Evolutionary conservation across 2,329 filamentous ascomycete genomes (phyloP), one percentile per base, ranked within the genome.

Genomic region (Fusarium torulosum): DNA sequence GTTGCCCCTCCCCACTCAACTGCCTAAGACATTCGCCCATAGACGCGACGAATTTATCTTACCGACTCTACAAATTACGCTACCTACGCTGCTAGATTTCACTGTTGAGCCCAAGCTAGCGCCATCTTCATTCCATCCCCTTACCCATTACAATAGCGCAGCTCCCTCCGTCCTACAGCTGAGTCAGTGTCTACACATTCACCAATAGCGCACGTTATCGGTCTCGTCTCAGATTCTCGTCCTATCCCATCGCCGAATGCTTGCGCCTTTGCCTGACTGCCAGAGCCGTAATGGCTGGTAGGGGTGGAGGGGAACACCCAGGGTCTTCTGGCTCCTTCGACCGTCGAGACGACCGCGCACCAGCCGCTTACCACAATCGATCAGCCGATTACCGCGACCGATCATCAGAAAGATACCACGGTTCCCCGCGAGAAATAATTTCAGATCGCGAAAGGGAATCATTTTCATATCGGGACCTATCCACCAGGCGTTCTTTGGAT

Each of bases 271-370:
- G 27, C 23, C 20, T 29, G 42, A 50, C 56, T 53, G 50, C 55
- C 47, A 60, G 61, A 64, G 68, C 68, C 66, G 54, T 44, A 20
- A 72, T 73, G 71, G 65, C 63, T 49, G 59, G 65, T 51, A 69
- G 65, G 63, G 17, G 35, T 37, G 7, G 9, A 17, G 35, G 9
- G 17, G 17, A 37, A 11, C 8, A 17, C 35, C 17, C 17, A n/a
- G 35, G 17, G 17, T 37, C 35, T n/a, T 37, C 35, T n/a, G 17
- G 35, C 35, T n/a, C 35, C 5, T 37, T 17, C 17, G 53, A 66
- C 49, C 51, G 55, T 29, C 66, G 61, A 14, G 67, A 60, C 20
- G 53, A 63, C 41, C 63, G 59, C 20, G 47, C 61, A 44, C 25
- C 58, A 11, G 25, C 42, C 29, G 56, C 60, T 35, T 62, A 64